Evolutionary conservation across 108 stramenopile genomes (phyloP), one percentile per base, ranked within the genome.

Genomic region (Mediolabrus comicus): DNA sequence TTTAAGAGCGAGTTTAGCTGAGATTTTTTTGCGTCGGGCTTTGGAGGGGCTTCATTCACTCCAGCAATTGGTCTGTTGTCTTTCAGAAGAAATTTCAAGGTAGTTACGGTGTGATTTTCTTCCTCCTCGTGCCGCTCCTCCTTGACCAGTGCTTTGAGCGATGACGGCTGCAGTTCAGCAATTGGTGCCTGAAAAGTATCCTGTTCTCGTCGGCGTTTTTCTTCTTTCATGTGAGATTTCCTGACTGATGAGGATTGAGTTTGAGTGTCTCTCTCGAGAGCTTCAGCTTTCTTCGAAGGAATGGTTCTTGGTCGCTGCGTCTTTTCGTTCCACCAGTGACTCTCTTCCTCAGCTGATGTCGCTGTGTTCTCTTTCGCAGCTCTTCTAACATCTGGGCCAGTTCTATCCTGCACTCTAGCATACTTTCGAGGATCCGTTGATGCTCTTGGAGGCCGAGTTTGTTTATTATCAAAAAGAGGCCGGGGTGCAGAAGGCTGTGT

Each of bases 251-350:
- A 19, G 25, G 58, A 22, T 36, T 33, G 30, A 57, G 49, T 52
- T 59, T 69, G 43, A 0, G 26, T 6, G 49, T 58, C 19, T 59
- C 58, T 51, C 27, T 46, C 32, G 38, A 59, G 30, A 17, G 11
- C 58, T 31, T 46, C 54, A 5, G 8, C 46, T 49, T 49, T 17
- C 46, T 49, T 49, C 6, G 19, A 49, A 22, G 0, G 46, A 49
- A 24, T 49, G n/a, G 46, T 1, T 22, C 46, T 39, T 49, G 68
- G 68, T 7, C 68, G 52, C 55, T 69, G 58, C 13, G 58, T 41
- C 9, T 69, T 69, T 29, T 67, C 67, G 11, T 22, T 57, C 24
- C 35, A 41, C 67, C 67, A 67, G 10, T 38, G 36, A 10, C 28
- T 56, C 39, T 67, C 54, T 29, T 67, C 67, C 31, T 19, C 25